Evolutionary conservation across 495 filamentous ascomycete genomes (phyloP), one percentile per base, ranked within the genome.

Genomic region (Penicillium alfredii): DNA sequence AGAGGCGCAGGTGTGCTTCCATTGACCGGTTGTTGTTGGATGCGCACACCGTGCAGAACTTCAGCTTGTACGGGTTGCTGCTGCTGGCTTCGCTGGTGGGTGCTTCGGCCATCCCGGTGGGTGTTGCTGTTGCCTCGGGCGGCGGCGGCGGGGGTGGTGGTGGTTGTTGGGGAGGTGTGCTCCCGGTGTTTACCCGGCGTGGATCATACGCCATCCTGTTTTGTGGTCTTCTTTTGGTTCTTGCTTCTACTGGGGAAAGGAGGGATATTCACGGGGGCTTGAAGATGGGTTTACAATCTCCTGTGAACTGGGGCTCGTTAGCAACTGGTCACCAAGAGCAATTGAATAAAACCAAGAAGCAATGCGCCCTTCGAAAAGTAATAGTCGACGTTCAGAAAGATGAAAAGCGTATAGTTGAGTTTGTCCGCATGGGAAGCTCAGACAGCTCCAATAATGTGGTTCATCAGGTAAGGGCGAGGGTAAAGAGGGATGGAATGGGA

Each of bases 1-100:
- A 81, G 17, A 99, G 80, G 20, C 83, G 82, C 13, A 94, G 80
- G 63, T 99, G 93, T 8, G 88, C 89, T 74, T 98, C 92, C 92
- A 98, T 98, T 4, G 88, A 94, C 76, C 89, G 80, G 55, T 97
- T 96, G 49, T 96, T 80, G 55, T 99, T 97, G 50, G 87, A 94
- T 4, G 92, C 92, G 63, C 93, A 99, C 23, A 99, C 92, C 2
- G 93, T 99, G 73, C 93, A 99, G 66, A 97, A 96, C 51, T 83
- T 92, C 26, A 99, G 72, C 56, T 86, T 93, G 72, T 78, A 92
- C 15, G 60, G 73, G 66, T 77, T 73, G 63, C 8, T n/a, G 22
- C 4, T 7, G 22, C 8, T 25, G 5, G 23, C 11, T 8, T 4
- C 11, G 23, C 4, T 25, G 3, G 70, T 70, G 60, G 56, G 49